Evolutionary conservation across 2,329 filamentous ascomycete species (phyloP).

Genomic region (Fusarium sp.): DNA sequence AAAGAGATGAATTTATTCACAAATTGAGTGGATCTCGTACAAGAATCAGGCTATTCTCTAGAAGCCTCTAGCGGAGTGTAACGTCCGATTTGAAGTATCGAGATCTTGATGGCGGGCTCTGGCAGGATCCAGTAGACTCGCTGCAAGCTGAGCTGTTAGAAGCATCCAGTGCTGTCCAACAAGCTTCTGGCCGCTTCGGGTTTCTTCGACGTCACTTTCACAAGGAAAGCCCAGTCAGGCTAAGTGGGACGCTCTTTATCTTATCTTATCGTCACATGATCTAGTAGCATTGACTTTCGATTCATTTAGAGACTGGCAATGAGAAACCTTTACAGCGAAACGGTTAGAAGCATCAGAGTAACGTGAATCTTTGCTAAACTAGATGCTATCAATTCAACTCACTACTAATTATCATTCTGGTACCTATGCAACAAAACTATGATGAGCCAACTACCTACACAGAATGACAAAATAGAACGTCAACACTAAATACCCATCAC

Average conservation of each 20-base stretch:
- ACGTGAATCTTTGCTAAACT: too few species aligned
- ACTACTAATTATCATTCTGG: too few species aligned
- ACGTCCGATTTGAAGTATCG: constrained; percentile 38
- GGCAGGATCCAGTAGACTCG: constrained; percentile 43
- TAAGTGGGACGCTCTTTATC: constrained; percentile 40
- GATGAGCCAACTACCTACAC: too few species aligned
- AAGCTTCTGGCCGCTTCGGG: constrained; percentile 46
- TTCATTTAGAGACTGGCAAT: too few species aligned
- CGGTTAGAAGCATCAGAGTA: background rate
- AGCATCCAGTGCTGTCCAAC: constrained; percentile 46
- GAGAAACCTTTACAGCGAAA: background rate
- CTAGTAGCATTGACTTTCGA: background rate
- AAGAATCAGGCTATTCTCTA: constrained; percentile 25
- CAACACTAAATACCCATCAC: constrained; percentile 17
- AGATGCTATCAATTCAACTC: too few species aligned
- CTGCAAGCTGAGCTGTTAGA: constrained; percentile 43
- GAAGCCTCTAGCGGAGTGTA: constrained; percentile 30
- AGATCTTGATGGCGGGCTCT: constrained; percentile 40
- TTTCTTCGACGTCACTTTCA: constrained; percentile 51
- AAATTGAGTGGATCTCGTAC: constrained; percentile 38
- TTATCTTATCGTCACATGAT: constrained; percentile 41
- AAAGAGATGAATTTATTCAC: constrained; percentile 44
- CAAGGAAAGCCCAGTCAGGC: constrained; percentile 19
- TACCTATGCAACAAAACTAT: too few species aligned
- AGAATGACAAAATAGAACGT: too few species aligned